Percentiles rank a stretch among this genome's conserved stretches.
Conservation (phyloP, 2,329 filamentous ascomycete species). For the Cercospora sojina region DNA sequence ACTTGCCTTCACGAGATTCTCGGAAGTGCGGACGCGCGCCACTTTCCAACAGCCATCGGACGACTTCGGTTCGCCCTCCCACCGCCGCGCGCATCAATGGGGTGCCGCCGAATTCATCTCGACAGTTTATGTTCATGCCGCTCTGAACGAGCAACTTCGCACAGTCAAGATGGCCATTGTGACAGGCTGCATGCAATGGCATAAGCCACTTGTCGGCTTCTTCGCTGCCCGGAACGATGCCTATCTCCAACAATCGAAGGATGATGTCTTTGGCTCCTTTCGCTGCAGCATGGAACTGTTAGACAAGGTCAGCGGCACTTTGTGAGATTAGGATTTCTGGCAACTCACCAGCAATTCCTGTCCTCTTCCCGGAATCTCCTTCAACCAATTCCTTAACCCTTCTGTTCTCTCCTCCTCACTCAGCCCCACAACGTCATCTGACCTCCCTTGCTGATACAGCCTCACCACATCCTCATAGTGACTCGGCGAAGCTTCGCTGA, state of each 20-base stretch:
- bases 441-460: not conserved
- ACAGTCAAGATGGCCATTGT: conserved; percentile 15
- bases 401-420: not conserved
- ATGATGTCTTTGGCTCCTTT: conserved; percentile 11
- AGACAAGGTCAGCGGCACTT: not conserved
- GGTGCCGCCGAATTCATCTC: conserved; percentile 18
- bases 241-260: conserved; percentile 12
- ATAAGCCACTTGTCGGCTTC: not conserved
- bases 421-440: conserved; percentile 2
- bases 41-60: conserved; percentile 16
- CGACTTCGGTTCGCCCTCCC: conserved; percentile 12
- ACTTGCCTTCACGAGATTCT: conserved; percentile 12
- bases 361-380: not conserved
- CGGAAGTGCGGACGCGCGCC: conserved; percentile 7
- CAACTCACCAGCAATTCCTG: conserved; percentile 1
- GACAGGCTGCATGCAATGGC: conserved; percentile 20
- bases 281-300: conserved; percentile 15
- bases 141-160: conserved; percentile 7
- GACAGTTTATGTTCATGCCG: conserved; percentile 15
- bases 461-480: not conserved
- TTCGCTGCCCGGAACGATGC: not conserved
- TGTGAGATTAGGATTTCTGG: not conserved
- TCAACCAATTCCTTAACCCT: conserved; percentile 5
- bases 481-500: not conserved
- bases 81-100: conserved; percentile 21